Evolutionary conservation across 495 filamentous ascomycete species (phyloP).

Genomic region (Halenospora varia): DNA sequence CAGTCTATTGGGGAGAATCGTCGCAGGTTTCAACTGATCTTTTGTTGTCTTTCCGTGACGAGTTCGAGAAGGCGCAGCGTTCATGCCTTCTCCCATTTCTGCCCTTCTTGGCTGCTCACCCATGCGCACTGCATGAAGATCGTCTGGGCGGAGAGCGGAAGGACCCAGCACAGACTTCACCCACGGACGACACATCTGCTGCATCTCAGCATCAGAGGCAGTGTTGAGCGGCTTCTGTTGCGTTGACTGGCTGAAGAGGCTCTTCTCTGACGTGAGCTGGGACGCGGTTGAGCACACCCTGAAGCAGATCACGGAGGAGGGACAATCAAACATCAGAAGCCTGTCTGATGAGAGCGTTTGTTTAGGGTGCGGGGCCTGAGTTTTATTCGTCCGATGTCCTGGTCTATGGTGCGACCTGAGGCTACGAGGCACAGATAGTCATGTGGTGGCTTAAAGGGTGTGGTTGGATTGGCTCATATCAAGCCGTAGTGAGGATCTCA

Average conservation of each 20-base stretch:
- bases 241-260: background rate
- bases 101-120: background rate
- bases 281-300: conserved; percentile 1
- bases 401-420: background rate
- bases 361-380: background rate
- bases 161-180: background rate
- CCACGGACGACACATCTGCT: background rate
- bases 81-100: conserved; percentile 16
- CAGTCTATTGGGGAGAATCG: background rate
- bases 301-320: conserved; percentile 14
- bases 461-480: background rate
- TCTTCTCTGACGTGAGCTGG: conserved; percentile 11
- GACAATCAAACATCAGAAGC: conserved; percentile 9
- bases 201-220: background rate
- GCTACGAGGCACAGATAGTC: background rate
- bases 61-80: conserved; percentile 23
- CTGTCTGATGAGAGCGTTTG: background rate
- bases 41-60: conserved; percentile 13
- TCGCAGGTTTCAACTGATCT: conserved; percentile 13
- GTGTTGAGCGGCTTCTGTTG: background rate
- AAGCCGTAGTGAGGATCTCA: no score
- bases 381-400: background rate
- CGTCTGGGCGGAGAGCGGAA: background rate
- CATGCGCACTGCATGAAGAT: background rate
- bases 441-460: background rate